Base-by-base conservation (phyloP, 2,329 filamentous ascomycete species). In the Claviceps africana region DNA sequence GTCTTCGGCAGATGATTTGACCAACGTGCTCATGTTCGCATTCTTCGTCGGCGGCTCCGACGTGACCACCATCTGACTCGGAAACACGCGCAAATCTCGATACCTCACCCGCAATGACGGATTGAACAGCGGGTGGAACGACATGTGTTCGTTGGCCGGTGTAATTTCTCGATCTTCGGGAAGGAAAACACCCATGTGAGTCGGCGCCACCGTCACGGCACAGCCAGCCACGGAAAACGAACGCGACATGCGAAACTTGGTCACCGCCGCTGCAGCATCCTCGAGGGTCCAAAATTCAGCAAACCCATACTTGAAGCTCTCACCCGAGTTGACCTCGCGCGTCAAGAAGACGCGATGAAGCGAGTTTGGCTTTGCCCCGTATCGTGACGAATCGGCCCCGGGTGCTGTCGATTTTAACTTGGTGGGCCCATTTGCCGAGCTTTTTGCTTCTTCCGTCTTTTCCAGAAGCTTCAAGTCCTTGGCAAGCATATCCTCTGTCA, bases 151-250 rank as follows among this genome's bases (percentile, higher is more conserved):
- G n/a, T 73, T 77, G 19, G 76, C 76, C 0, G 76, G 71, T 5
- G 73, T 73, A 1, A 71, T 53, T 8, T 76, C 73, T 49, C 82
- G 77, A 48, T 85, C 73, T 44, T 86, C 83, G 0, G 85, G 86
- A 13, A 90, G 79, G 61, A 94, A 93, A 2, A 93, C 86, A 5
- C 87, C 87, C n/a, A 86, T 80, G 57, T 93, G 87, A 40, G 90
- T 89, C 58, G 85, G 88, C 44, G 79, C 84, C 25, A 88, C 75
- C 11, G 78, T 74, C 17, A 88, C 84, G 0, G 82, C 78, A 57
- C 81, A 83, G 2, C 83, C 87, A 0, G 82, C 83, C 55, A 93
- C 87, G 2, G 83, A 88, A 60, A 91, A 91, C 48, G 82, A 84
- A 11, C 86, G 79, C 30, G 83, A 80, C 35, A 82, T 83, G 40